These are phyloP conservation scores for Pseudisothecium myosuroides DNA, from an alignment of 225 moss, liverwort and hornwort genomes.

Conservation along the genomic window DNA sequence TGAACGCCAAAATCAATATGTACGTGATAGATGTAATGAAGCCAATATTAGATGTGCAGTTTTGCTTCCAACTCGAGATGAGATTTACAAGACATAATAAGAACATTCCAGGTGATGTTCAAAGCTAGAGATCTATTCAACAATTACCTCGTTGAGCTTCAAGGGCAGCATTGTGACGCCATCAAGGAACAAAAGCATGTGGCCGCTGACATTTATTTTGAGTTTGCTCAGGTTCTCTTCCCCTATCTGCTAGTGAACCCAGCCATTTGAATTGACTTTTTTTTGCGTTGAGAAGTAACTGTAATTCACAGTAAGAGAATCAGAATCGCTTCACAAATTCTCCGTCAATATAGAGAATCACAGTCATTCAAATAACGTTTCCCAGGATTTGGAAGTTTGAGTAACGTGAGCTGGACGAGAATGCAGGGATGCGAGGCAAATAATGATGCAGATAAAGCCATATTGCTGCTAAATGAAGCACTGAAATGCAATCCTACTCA, in stretches of 20 bases:
- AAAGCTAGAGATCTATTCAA: slow-evolving; percentile 63
- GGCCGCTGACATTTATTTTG: slow-evolving; percentile 69
- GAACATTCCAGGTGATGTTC: slow-evolving; percentile 59
- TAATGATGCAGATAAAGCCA: slow-evolving; percentile 62
- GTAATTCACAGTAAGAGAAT: background rate
- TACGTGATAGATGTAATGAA: background rate
- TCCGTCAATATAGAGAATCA: background rate
- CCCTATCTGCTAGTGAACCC: background rate
- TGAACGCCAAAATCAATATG: background rate
- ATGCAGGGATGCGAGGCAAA: slow-evolving; percentile 80
- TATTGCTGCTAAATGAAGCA: slow-evolving; percentile 67
- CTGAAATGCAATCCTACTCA: slow-evolving; percentile 77
- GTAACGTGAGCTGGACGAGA: background rate
- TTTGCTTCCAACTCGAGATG: background rate
- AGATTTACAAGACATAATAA: background rate
- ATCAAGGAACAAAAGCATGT: slow-evolving; percentile 67
- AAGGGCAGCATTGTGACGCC: slow-evolving; percentile 54
- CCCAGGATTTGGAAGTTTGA: background rate
- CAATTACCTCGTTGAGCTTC: slow-evolving; percentile 38
- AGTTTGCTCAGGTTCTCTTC: slow-evolving; percentile 66
- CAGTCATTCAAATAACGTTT: background rate
- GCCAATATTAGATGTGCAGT: background rate
- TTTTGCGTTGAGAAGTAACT: background rate
- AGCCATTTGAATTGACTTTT: background rate
- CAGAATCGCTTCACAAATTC: background rate